Evolutionary conservation across 371 early-diverging fungal genomes (phyloP).

Genomic region (Thermomucor indicae-seudaticae): DNA sequence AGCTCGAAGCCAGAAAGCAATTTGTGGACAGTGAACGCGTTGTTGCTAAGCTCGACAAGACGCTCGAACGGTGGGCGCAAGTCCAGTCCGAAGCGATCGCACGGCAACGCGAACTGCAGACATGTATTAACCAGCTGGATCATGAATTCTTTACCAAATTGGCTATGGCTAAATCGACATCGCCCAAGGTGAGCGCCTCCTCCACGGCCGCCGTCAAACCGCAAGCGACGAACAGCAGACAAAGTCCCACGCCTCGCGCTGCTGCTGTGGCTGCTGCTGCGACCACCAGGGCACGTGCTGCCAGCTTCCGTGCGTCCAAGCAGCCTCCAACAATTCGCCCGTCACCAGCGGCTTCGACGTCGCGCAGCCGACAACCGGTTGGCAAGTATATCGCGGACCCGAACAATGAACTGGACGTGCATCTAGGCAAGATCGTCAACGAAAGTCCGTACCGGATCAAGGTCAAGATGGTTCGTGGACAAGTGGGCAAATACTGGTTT

Average conservation of each 20-base stretch:
- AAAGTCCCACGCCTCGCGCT: background rate
- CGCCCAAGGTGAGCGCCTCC: background rate
- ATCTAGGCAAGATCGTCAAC: constrained; percentile 61
- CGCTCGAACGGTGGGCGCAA: constrained; percentile 43
- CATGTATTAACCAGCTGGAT: constrained; percentile 33
- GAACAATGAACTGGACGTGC: constrained; percentile 41
- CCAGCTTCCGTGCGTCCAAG: constrained; percentile 2
- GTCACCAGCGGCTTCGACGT: background rate
- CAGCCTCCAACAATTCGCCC: background rate
- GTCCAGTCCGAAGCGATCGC: constrained; percentile 21
- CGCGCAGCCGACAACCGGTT: background rate
- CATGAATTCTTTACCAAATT: constrained; percentile 47
- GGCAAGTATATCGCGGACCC: constrained; percentile 42
- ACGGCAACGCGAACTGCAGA: constrained; percentile 34
- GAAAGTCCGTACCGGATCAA: constrained; percentile 37
- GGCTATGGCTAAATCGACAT: constrained; percentile 31
- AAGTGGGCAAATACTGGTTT: constrained; percentile 72
- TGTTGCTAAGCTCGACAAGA: constrained; percentile 39
- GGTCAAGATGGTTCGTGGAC: constrained; percentile 39
- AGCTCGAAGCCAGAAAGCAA: constrained; percentile 35
- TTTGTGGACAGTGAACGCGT: constrained; percentile 41
- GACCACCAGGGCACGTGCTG: background rate
- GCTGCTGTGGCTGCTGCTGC: background rate
- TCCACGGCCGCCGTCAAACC: background rate
- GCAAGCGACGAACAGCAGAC: background rate